A percentile compares a stretch with the other conserved stretches of the same genome.
Evolutionary conservation across 768 basidiomycete species (phyloP).

Genomic region (Lentinula sp.): DNA sequence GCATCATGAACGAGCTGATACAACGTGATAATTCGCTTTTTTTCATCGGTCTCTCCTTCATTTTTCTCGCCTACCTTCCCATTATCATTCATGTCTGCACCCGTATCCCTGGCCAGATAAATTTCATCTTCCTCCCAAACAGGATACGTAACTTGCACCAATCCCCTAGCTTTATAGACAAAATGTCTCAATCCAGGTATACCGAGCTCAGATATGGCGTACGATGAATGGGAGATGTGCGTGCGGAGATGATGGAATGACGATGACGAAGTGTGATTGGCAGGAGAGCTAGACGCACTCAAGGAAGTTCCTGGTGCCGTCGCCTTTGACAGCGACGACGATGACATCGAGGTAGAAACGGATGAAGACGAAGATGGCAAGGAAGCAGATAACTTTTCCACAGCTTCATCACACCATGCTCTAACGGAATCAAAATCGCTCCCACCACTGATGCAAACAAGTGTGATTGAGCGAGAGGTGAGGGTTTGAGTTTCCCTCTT

Average conservation of each 20-base stretch:
- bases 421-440: conserved; percentile 83
- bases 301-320: not conserved
- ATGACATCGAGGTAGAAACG: not conserved
- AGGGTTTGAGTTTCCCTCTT: not conserved
- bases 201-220: conserved; percentile 68
- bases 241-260: conserved; percentile 38
- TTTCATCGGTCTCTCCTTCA: not conserved
- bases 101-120: conserved; percentile 6
- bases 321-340: too few species aligned
- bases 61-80: not conserved
- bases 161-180: conserved; percentile 83
- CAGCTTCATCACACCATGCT: conserved; percentile 53
- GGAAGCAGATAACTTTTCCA: conserved; percentile 12
- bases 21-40: conserved; percentile 65
- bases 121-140: conserved; percentile 85
- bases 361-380: not conserved
- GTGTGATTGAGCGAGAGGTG: conserved; percentile 40
- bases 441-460: conserved; percentile 78
- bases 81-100: conserved; percentile 5
- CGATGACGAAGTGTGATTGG: conserved; percentile 19
- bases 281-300: not conserved
- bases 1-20: conserved; percentile 88
- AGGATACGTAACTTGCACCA: conserved; percentile 88
- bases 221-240: conserved; percentile 45
- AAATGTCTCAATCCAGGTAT: conserved; percentile 93